A percentile compares a stretch with the other conserved stretches of the same genome.
Evolutionary conservation across 441 rosid species (phyloP).

Genomic region (Gossypium lobatum): DNA sequence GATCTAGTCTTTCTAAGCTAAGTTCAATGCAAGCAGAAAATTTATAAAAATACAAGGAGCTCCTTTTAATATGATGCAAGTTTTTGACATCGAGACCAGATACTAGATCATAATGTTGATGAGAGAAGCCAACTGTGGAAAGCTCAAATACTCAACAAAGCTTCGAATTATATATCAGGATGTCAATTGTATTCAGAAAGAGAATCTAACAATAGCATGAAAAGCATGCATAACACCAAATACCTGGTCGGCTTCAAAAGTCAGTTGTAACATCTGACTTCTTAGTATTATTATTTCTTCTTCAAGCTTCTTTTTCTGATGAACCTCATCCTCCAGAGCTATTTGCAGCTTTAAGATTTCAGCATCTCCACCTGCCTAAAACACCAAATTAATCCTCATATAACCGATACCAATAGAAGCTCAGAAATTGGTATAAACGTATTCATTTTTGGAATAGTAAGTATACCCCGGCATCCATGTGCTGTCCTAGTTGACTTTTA

Average conservation of each 20-base stretch:
- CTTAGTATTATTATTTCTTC: conserved; percentile 64
- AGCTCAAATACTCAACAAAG: conserved; percentile 5
- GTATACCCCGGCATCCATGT: conserved; percentile 54
- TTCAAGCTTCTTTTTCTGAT: conserved; percentile 76
- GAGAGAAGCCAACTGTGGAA: conserved; percentile 5
- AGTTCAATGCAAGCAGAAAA: background rate
- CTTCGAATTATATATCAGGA: background rate
- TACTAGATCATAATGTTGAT: background rate
- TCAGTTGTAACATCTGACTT: conserved; percentile 83
- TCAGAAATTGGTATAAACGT: background rate
- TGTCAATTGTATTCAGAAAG: background rate
- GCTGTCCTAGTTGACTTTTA: conserved; percentile 52
- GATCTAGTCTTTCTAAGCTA: background rate
- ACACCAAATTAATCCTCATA: conserved; percentile 26
- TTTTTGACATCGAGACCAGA: conserved; percentile 1
- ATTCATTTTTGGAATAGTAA: conserved; percentile 10
- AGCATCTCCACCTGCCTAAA: conserved; percentile 65
- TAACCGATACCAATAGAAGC: conserved; percentile 1
- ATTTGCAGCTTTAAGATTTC: conserved; percentile 69
- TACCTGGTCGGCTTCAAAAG: conserved; percentile 96
- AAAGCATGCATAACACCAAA: conserved; percentile 7
- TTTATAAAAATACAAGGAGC: background rate
- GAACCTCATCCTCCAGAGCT: conserved; percentile 74
- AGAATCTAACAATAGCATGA: background rate
- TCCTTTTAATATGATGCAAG: conserved; percentile 4